phyloP scores from a whole-genome alignment of 2,329 filamentous ascomycete species.

The Ophiocordyceps camponoti-saundersi region DNA sequence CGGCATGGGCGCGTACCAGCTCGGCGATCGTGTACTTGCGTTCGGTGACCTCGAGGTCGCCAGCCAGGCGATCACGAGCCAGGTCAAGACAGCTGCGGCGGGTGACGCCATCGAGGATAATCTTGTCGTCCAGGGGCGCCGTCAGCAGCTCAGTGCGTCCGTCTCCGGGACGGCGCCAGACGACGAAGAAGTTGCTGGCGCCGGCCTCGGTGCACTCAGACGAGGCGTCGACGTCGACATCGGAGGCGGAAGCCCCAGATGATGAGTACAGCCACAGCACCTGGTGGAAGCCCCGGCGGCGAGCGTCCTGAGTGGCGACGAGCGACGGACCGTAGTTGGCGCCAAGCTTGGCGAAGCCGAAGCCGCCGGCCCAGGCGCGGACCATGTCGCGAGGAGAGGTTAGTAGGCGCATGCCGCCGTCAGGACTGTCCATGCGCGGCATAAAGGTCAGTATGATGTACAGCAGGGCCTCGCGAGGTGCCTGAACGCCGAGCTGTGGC shows the following conservation, averaged over 20 bases:
- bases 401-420: constrained; percentile 52
- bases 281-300: constrained; percentile 62
- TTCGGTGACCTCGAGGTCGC: constrained; percentile 58
- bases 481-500: constrained; percentile 62
- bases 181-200: constrained; percentile 79
- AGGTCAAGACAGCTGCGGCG: constrained; percentile 63
- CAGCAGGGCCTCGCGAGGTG: constrained; percentile 70
- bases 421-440: constrained; percentile 34
- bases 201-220: constrained; percentile 78
- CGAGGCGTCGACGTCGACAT: constrained; percentile 16
- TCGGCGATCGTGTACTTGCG: constrained; percentile 69
- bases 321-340: constrained; percentile 85
- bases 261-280: constrained; percentile 72
- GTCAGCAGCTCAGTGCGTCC: constrained; percentile 54
- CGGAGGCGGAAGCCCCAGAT: neutral
- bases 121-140: constrained; percentile 62
- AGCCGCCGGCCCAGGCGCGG: constrained; percentile 84
- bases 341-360: constrained; percentile 81
- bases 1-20: constrained; percentile 50
- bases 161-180: constrained; percentile 42
- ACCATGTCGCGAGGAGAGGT: constrained; percentile 70
- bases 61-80: constrained; percentile 42
- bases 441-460: constrained; percentile 59
- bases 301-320: constrained; percentile 60
- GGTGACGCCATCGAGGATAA: constrained; percentile 85